Conservation (phyloP, 352 stramenopile species). For the Globisporangium lucens region DNA sequence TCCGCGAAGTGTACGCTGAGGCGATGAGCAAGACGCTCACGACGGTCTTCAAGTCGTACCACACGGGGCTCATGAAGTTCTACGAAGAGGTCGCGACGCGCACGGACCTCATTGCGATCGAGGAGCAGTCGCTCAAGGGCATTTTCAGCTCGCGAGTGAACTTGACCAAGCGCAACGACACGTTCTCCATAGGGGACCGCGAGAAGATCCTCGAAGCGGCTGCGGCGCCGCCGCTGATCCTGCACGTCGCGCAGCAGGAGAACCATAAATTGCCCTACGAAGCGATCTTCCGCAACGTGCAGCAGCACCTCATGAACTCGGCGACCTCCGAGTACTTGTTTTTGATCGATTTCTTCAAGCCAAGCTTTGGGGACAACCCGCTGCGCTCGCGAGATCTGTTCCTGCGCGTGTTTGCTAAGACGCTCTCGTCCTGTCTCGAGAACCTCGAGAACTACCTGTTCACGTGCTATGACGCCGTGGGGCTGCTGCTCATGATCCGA, state of each 20-base stretch:
- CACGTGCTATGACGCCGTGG: constrained; percentile 95
- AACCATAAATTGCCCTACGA: constrained; percentile 94
- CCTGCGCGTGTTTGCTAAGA: constrained; percentile 94
- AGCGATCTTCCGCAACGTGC: constrained; percentile 93
- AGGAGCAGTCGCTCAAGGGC: constrained; percentile 92
- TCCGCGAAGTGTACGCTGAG: constrained; percentile 95
- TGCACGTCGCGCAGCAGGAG: constrained; percentile 94
- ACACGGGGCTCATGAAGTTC: constrained; percentile 93
- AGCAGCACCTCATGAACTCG: constrained; percentile 97
- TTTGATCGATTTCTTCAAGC: constrained; percentile 91
- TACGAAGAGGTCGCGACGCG: constrained; percentile 91
- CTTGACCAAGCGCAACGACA: constrained; percentile 95
- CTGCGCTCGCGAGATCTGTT: constrained; percentile 90
- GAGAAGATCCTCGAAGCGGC: constrained; percentile 88
- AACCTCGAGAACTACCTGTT: constrained; percentile 99
- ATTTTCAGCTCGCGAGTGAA: constrained; percentile 89
- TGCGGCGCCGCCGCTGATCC: constrained; percentile 86
- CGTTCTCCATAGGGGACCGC: constrained; percentile 90
- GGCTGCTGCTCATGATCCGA: constrained; percentile 98
- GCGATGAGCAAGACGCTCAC: constrained; percentile 96
- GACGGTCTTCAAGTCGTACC: constrained; percentile 96
- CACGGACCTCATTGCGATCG: constrained; percentile 93
- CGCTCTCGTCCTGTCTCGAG: constrained; percentile 94
- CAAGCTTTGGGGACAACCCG: constrained; percentile 64
- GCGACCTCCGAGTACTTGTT: constrained; percentile 98